Evolutionary conservation across 257 asterid genomes (phyloP).

Genomic region (Solanum virginianum): DNA sequence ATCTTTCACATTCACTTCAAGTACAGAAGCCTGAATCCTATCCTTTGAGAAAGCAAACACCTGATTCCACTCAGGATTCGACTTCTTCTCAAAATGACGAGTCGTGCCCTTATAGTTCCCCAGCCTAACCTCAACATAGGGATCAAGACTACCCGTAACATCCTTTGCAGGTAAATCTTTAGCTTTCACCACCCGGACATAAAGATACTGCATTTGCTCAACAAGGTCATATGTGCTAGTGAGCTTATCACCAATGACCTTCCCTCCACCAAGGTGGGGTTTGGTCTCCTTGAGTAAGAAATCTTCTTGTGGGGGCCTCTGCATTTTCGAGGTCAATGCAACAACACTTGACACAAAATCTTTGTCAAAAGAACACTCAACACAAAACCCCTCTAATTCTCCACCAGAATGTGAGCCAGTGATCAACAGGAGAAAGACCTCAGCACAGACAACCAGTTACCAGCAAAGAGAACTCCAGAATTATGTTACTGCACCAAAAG

Average conservation of each 20-base stretch:
- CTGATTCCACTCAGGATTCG: slow-evolving; percentile 39
- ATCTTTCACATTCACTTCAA: slow-evolving; percentile 34
- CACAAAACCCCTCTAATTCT: not conserved
- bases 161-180: slow-evolving; percentile 35
- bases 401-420: not conserved
- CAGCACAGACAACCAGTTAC: not conserved
- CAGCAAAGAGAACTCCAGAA: not conserved
- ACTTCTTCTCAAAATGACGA: slow-evolving; percentile 34
- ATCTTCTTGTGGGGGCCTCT: slow-evolving; percentile 34
- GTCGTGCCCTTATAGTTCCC: slow-evolving; percentile 42
- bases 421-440: not conserved
- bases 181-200: slow-evolving; percentile 40
- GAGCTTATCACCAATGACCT: slow-evolving; percentile 36
- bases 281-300: slow-evolving; percentile 39
- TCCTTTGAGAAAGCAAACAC: slow-evolving; percentile 46
- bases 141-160: slow-evolving; percentile 39
- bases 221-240: slow-evolving; percentile 45
- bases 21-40: slow-evolving; percentile 31
- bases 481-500: not conserved
- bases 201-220: slow-evolving; percentile 45
- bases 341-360: not conserved
- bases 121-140: slow-evolving; percentile 39
- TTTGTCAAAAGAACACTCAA: not conserved
- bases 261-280: slow-evolving; percentile 38
- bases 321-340: slow-evolving; percentile 10